Evolutionary conservation across 2,329 filamentous ascomycete genomes (phyloP).

Genomic region (Talaromyces sp.): DNA sequence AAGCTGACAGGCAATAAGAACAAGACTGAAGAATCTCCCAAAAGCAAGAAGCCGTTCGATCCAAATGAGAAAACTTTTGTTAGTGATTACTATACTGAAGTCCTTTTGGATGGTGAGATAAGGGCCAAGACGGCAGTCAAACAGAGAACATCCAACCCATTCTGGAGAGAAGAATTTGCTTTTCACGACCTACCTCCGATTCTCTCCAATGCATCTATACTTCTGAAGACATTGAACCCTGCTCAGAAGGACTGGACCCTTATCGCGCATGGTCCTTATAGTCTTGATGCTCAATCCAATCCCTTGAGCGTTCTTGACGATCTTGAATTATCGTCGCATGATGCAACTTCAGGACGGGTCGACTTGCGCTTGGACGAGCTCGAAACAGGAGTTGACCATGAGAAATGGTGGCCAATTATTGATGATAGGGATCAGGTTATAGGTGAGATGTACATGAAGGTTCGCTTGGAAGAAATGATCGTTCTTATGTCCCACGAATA

Average conservation of each 20-base stretch:
- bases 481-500: conserved; percentile 87
- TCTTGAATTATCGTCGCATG: conserved; percentile 47
- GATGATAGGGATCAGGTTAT: conserved; percentile 73
- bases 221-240: conserved; percentile 47
- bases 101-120: conserved; percentile 48
- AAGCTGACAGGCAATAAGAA: conserved; percentile 45
- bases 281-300: conserved; percentile 40
- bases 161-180: conserved; percentile 50
- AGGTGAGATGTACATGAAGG: conserved; percentile 79
- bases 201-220: conserved; percentile 45
- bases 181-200: conserved; percentile 48
- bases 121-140: conserved; percentile 49
- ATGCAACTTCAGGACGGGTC: conserved; percentile 56
- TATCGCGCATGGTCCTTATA: conserved; percentile 44
- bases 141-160: conserved; percentile 44
- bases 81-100: conserved; percentile 48
- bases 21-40: conserved; percentile 27
- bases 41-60: conserved; percentile 11
- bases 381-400: conserved; percentile 71
- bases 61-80: conserved; percentile 27
- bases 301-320: conserved; percentile 42
- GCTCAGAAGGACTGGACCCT: conserved; percentile 51
- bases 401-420: conserved; percentile 82
- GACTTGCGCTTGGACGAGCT: conserved; percentile 78
- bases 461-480: conserved; percentile 82